Evolutionary conservation across 1,284 basidiomycete genomes (phyloP), one percentile per base, ranked within the genome.

Genomic region (Ustilago bromivora): DNA sequence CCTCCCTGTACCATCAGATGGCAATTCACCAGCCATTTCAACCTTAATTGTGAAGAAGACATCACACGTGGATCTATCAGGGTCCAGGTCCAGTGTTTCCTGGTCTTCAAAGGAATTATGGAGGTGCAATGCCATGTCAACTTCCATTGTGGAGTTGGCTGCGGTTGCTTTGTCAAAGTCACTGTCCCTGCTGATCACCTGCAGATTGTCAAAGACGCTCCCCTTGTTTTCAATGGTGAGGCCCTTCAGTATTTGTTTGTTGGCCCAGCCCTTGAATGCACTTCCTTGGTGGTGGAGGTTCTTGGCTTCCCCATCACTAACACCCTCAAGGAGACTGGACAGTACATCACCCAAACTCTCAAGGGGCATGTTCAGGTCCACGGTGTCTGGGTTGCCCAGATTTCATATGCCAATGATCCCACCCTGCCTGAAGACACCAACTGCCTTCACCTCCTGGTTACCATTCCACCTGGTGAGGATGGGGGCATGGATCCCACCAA

Each of bases 21-120:
- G 55, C 36, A 56, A 31, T 56, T 56, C 38, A 53, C 51, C 1
- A 34, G 53, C 17, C 5, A n/a, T 2, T 55, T 38, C 35, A 55
- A 15, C 28, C 13, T 19, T 35, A 55, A 55, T 17, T 0, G 13
- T 7, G 34, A 55, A n/a, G 53, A 55, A 19, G 13, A 11, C 17
- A 2, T 38, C 4, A 35, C 53, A 6, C 35, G 10, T 7, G 53
- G 53, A 0, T 55, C 53, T 2, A 5, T 55, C 35, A 12, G 5
- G 3, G 13, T 55, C 53, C 53, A 55, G 35, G 34, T 55, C 35
- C 36, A 55, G 13, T 17, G 53, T 19, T 38, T n/a, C 17, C 23
- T 55, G 34, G n/a, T n/a, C 5, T 38, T 0, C 35, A 55, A 55
- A 15, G 35, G 35, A 6, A 9, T 55, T 15, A 4, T 5, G 1